Evolutionary conservation across 371 early-diverging fungal genomes (phyloP).

Genomic region (Nematocida homosporus): DNA sequence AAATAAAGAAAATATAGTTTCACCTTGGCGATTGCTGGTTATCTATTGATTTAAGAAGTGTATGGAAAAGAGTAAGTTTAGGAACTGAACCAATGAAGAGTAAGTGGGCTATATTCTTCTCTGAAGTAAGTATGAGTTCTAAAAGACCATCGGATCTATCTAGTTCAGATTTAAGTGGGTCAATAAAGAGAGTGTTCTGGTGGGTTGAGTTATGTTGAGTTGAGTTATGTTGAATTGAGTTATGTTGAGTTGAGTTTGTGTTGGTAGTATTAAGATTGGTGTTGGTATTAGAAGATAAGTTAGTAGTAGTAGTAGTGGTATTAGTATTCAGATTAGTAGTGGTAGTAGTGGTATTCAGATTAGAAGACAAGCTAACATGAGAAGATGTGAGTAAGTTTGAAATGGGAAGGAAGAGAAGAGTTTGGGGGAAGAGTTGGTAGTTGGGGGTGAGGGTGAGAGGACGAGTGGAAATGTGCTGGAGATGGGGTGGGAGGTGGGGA

Average conservation of each 20-base stretch:
- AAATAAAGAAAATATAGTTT: constrained; percentile 46
- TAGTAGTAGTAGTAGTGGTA: no score
- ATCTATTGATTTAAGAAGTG: not conserved
- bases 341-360: no score
- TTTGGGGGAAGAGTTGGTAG: no score
- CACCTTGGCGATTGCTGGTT: not conserved
- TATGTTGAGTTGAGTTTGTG: no score
- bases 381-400: no score
- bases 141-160: not conserved
- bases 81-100: not conserved
- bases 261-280: no score
- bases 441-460: not conserved
- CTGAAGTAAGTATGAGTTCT: not conserved
- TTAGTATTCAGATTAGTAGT: no score
- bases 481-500: not conserved
- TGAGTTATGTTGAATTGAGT: no score
- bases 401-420: no score
- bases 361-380: no score
- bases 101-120: not conserved
- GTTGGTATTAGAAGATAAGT: no score
- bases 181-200: not conserved
- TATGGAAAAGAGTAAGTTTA: not conserved
- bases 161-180: not conserved
- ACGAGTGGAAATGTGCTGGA: not conserved
- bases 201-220: not conserved